Base-by-base conservation (phyloP, 208 protist genomes). In the Crithidia acanthocephali region DNA sequence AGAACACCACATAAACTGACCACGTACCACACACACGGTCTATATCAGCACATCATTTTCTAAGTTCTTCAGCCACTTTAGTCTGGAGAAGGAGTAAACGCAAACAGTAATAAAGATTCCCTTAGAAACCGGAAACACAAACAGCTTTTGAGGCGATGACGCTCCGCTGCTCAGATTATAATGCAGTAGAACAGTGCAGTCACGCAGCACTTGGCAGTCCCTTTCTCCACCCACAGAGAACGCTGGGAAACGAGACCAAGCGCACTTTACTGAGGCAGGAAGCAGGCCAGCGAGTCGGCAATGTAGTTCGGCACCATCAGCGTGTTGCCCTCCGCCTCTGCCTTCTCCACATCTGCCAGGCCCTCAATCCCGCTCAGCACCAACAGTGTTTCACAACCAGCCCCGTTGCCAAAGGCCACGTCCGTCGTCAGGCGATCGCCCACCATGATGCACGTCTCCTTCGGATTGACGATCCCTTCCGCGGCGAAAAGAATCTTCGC, bases 351-450 rank as follows among this genome's bases (percentile, higher is more conserved):
- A 35, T 91, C 81, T 9, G 56, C 58, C 69, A 81, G 0, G 2
- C 66, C 66, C 62, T 91, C 88, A 2, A 74, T 75, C 2, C 88
- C 88, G 68, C 68, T 90, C 40, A 94, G 76, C 57, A 94, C 88
- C 13, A 94, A 67, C 81, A 94, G 83, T 18, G 80, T 89, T 47
- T 80, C 65, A 55, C 83, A 90, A 0, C 74, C 67, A 5, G 85
- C 84, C 0, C 47, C 77, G 62, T 91, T 91, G 22, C 88, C 88
- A 85, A 94, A 94, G 13, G 79, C 84, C 23, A 94, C 77, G 59
- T 94, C 88, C 13, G 88, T 94, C n/a, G 77, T 87, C 10, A 94
- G 77, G 11, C 88, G 86, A 53, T 94, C 88, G 1, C 88, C 88
- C 13, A 94, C 67, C 88, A 94, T 94, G 52, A 94, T 64, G 76